Conservation (phyloP, 768 basidiomycete species). For the Tephrocybe sp. region DNA sequence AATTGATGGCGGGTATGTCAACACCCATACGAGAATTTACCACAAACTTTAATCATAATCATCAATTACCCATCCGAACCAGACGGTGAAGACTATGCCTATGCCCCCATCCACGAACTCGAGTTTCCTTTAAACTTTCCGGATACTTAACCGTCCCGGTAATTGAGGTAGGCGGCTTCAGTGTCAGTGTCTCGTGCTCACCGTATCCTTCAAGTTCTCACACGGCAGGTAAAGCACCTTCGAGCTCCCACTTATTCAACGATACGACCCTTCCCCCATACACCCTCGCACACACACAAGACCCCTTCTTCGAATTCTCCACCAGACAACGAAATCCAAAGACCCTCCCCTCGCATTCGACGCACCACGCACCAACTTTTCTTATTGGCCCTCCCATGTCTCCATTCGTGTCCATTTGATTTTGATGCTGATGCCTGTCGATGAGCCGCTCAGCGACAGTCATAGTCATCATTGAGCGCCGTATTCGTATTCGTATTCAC, state of each 20-base stretch:
- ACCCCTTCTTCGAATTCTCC: conserved; percentile 36
- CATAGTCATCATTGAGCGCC: conserved; percentile 66
- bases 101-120: conserved; percentile 58
- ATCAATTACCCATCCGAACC: too few species aligned
- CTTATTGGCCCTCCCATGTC: conserved; percentile 69
- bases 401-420: conserved; percentile 63
- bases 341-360: conserved; percentile 54
- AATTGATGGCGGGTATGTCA: too few species aligned
- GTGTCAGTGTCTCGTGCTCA: conserved; percentile 38
- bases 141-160: conserved; percentile 65
- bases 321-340: conserved; percentile 51
- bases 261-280: conserved; percentile 59
- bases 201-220: conserved; percentile 47
- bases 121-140: conserved; percentile 76
- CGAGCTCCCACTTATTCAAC: too few species aligned
- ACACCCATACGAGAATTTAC: too few species aligned
- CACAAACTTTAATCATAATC: too few species aligned
- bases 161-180: conserved; percentile 58
- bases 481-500: too few species aligned
- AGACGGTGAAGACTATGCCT: conserved; percentile 50
- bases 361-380: conserved; percentile 53
- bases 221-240: conserved; percentile 62
- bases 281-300: conserved; percentile 33
- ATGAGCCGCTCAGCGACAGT: conserved; percentile 61
- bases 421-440: conserved; percentile 58